Evolutionary conservation across 805 yeast species (phyloP).

Genomic region (Wickerhamomyces alni): DNA sequence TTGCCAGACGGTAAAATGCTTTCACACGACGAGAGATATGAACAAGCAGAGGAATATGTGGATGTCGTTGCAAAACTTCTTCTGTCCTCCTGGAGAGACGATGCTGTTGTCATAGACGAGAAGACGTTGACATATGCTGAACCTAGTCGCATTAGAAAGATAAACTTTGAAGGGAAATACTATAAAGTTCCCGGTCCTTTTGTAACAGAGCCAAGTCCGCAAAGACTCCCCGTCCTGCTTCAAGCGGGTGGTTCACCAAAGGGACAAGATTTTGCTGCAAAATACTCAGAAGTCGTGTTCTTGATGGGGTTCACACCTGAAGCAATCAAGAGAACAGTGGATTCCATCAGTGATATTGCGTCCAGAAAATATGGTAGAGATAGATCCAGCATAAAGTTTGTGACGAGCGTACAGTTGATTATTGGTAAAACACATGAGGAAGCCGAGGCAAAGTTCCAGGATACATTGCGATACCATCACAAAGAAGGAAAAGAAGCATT

Average conservation of each 20-base stretch:
- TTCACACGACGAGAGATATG: neutral
- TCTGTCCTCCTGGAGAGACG: neutral
- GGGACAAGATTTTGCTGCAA: constrained; percentile 12
- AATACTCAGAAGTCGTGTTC: constrained; percentile 7
- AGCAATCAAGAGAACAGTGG: neutral
- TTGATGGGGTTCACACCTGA: neutral
- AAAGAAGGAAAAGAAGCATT: constrained; percentile 33
- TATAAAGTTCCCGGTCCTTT: constrained; percentile 1
- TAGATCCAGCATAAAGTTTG: constrained; percentile 28
- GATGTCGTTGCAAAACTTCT: neutral
- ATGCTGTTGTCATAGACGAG: neutral
- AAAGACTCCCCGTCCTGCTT: constrained; percentile 23
- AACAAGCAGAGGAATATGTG: neutral
- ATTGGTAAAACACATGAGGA: constrained; percentile 33
- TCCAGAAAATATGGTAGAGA: constrained; percentile 17
- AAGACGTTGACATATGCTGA: neutral
- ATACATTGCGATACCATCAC: constrained; percentile 16
- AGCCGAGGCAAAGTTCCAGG: constrained; percentile 28
- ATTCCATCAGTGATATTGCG: neutral
- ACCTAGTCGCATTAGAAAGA: neutral
- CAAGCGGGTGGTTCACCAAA: constrained; percentile 15
- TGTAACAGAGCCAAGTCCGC: constrained; percentile 29
- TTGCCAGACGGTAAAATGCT: neutral
- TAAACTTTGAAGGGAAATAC: neutral
- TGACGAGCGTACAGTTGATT: constrained; percentile 29